These are phyloP conservation scores for Ophiosphaerella korrae DNA, from an alignment of 2,329 filamentous ascomycete species.

Conservation along the genomic window DNA sequence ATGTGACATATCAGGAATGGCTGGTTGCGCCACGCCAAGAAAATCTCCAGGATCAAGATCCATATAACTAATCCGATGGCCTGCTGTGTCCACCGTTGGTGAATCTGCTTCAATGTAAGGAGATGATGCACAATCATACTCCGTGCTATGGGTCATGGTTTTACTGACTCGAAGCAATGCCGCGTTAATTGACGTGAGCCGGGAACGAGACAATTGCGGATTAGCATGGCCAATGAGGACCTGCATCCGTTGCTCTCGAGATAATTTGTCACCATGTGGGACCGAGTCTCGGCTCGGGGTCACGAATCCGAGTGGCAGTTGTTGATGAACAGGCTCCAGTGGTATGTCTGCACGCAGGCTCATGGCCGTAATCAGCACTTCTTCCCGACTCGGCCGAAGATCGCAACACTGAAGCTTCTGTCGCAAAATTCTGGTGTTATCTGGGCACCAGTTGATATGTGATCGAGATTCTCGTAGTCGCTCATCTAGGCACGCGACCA, in stretches of 20 bases:
- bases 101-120: conserved; percentile 31
- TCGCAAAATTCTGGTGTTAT: conserved; percentile 42
- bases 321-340: conserved; percentile 33
- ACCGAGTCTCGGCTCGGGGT: conserved; percentile 44
- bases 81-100: conserved; percentile 28
- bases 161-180: conserved; percentile 35
- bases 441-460: conserved; percentile 46
- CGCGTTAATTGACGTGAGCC: conserved; percentile 38
- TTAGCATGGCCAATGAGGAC: conserved; percentile 42
- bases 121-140: conserved; percentile 32
- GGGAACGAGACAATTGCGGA: conserved; percentile 27
- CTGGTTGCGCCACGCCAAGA: conserved; percentile 34
- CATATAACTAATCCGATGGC: conserved; percentile 46
- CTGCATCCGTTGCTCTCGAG: conserved; percentile 44
- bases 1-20: conserved; percentile 33
- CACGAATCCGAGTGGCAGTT: conserved; percentile 41
- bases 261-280: conserved; percentile 35
- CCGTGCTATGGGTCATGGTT: conserved; percentile 17
- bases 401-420: conserved; percentile 48
- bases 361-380: conserved; percentile 33
- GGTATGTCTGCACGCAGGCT: conserved; percentile 43
- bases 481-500: conserved; percentile 40
- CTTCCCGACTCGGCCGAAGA: conserved; percentile 42
- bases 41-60: conserved; percentile 42
- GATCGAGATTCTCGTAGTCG: conserved; percentile 41